phyloP scores from a whole-genome alignment of 2,329 filamentous ascomycete genomes.

The Colletotrichum melonis region DNA sequence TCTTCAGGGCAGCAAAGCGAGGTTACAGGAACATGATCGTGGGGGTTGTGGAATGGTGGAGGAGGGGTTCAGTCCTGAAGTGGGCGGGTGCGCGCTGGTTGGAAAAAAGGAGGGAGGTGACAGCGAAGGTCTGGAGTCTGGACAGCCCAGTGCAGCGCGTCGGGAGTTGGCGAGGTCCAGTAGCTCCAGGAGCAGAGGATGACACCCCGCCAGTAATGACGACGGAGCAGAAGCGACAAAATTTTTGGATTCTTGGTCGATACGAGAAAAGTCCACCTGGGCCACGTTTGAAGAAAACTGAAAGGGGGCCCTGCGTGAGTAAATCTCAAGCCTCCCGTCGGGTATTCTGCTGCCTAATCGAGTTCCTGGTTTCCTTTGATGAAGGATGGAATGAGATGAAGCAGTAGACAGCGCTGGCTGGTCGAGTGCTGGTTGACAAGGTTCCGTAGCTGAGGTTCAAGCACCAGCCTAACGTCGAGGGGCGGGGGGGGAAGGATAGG shows the following conservation, averaged over 20 bases:
- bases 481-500: background rate
- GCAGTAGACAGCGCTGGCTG: conserved; percentile 18
- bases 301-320: conserved; percentile 9
- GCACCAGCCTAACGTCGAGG: background rate
- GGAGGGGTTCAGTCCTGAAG: conserved; percentile 29
- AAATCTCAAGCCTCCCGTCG: background rate
- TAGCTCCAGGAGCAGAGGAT: background rate
- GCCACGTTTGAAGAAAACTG: conserved; percentile 25
- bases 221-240: conserved; percentile 9
- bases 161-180: conserved; percentile 2
- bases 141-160: background rate
- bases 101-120: conserved; percentile 32
- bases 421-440: conserved; percentile 11
- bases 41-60: conserved; percentile 22
- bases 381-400: conserved; percentile 31
- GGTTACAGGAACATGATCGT: conserved; percentile 34
- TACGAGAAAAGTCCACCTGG: conserved; percentile 10
- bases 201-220: conserved; percentile 19
- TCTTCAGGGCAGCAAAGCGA: conserved; percentile 34
- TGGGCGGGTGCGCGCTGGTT: conserved; percentile 19
- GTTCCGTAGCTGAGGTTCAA: conserved; percentile 14
- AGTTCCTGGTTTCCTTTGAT: conserved; percentile 21
- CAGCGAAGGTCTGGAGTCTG: background rate
- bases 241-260: background rate
- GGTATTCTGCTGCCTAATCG: conserved; percentile 34